Base-by-base conservation (phyloP, 2,329 filamentous ascomycete genomes). In the Neurospora sp. region DNA sequence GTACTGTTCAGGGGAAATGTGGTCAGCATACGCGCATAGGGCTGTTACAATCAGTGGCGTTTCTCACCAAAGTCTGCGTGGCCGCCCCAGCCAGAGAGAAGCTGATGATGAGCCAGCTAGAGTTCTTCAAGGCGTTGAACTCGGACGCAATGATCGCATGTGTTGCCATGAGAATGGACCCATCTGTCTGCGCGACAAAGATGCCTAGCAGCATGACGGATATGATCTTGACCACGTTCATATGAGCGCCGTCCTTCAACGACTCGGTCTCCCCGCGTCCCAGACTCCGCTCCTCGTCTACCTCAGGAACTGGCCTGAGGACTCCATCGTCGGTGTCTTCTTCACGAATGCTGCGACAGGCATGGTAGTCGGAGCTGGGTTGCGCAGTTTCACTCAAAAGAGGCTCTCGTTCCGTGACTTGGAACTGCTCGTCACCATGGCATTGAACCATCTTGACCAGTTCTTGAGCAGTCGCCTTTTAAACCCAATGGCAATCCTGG, bases 151-250 rank as follows among this genome's bases (percentile, higher is more conserved):
- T 88, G 3, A 81, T 81, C 0, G 86, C 85, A 70, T 90, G 87
- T 0, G 90, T 91, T 0, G 91, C 90, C 39, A 93, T 80, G 0
- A 93, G 84, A 0, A 93, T 80, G 1, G 88, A 89, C 0, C 81
- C 79, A 75, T 93, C 91, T 17, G 86, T 85, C 69, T 89, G 89
- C 7, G 86, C 85, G 13, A 91, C 85, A 73, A 93, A 91, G 15
- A 90, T 87, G 11, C 87, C 87, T 83, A 75, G 74, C 39, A 76
- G 71, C 28, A 76, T 66, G 19, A 75, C 72, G 0, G 71, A 72
- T 39, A 76, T 74, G 52, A 75, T 74, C 39, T 66, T 72, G 17
- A 67, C 72, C 1, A 75, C 52, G 8, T 58, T 58, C 23, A 58
- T 71, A 19, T 74, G 71, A 9, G 46, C 15, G 11, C 67, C 69